Evolutionary conservation across 2,329 filamentous ascomycete genomes (phyloP).

Genomic region (Bipolaris sorokiniana): DNA sequence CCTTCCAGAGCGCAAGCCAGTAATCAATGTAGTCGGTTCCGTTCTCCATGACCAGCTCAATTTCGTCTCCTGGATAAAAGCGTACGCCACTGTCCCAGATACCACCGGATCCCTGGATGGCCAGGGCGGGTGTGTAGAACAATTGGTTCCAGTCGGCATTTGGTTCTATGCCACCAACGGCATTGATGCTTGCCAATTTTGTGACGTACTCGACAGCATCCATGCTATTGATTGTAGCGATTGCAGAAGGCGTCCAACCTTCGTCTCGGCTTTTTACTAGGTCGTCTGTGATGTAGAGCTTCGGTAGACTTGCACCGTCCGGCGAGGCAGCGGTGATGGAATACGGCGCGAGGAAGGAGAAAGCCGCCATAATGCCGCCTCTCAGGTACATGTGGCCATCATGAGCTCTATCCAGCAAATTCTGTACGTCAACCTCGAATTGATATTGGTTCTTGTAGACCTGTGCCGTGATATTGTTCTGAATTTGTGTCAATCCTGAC

Average conservation of each 20-base stretch:
- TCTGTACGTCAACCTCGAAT: constrained; percentile 48
- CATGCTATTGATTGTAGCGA: constrained; percentile 35
- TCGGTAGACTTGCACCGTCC: constrained; percentile 35
- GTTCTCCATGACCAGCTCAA: constrained; percentile 36
- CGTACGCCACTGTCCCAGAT: constrained; percentile 27
- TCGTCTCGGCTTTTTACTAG: constrained; percentile 30
- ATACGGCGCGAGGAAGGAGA: constrained; percentile 33
- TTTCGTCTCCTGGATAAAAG: constrained; percentile 47
- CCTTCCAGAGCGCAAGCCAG: constrained; percentile 35
- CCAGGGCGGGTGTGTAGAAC: constrained; percentile 25
- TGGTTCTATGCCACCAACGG: constrained; percentile 47
- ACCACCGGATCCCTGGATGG: constrained; percentile 25
- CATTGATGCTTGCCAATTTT: constrained; percentile 35
- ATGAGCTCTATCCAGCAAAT: constrained; percentile 37
- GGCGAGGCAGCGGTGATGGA: constrained; percentile 32
- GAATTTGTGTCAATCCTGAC: constrained; percentile 35
- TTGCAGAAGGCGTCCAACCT: constrained; percentile 30
- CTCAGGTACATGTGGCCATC: constrained; percentile 42
- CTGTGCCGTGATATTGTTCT: constrained; percentile 26
- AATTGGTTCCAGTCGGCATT: constrained; percentile 54
- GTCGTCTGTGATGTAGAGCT: constrained; percentile 43
- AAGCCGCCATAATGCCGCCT: constrained; percentile 36
- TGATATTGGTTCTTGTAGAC: constrained; percentile 49
- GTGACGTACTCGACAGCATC: constrained; percentile 34
- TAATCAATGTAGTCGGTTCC: constrained; percentile 18